These are phyloP conservation scores for Novymonas esmeraldas DNA, from an alignment of 208 protist genomes.

Conservation along the genomic window DNA sequence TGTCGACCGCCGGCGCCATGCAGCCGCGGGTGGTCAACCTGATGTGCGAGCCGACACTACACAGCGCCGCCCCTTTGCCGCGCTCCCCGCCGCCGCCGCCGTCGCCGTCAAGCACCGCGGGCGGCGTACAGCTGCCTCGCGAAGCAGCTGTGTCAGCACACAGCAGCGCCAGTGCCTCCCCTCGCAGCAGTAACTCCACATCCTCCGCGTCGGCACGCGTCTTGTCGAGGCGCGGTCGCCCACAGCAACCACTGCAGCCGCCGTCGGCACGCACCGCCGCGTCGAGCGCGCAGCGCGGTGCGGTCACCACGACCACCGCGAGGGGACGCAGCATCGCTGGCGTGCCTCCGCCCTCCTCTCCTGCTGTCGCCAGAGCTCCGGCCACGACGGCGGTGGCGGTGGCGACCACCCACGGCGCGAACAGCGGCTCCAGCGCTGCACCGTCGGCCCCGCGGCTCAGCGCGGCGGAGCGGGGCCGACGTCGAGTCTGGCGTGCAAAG, in stretches of 20 bases:
- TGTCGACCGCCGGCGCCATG: background rate
- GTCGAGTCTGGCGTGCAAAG: constrained; percentile 27
- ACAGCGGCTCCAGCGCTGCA: background rate
- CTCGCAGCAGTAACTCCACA: constrained; percentile 1
- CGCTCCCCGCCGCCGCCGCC: no score
- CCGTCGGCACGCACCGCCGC: background rate
- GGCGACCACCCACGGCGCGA: no score
- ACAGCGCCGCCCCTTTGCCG: no score
- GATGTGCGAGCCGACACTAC: no score
- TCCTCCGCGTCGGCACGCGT: background rate
- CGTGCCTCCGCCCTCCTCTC: background rate
- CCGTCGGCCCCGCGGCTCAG: background rate
- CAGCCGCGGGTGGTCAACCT: constrained; percentile 1
- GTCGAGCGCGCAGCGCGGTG: background rate
- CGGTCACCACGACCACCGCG: background rate
- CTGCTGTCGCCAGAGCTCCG: background rate
- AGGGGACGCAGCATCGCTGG: background rate
- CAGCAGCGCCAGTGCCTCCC: background rate
- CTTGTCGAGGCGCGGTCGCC: background rate
- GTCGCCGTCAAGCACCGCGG: no score
- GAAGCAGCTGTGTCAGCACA: background rate
- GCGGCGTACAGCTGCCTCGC: no score
- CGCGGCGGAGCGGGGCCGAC: constrained; percentile 1
- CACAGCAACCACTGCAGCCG: constrained; percentile 4
- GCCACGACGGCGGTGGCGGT: no score